These are phyloP conservation scores for Coemansia sp. DNA, from an alignment of 192 early-diverging fungal genomes.

Conservation along the genomic window DNA sequence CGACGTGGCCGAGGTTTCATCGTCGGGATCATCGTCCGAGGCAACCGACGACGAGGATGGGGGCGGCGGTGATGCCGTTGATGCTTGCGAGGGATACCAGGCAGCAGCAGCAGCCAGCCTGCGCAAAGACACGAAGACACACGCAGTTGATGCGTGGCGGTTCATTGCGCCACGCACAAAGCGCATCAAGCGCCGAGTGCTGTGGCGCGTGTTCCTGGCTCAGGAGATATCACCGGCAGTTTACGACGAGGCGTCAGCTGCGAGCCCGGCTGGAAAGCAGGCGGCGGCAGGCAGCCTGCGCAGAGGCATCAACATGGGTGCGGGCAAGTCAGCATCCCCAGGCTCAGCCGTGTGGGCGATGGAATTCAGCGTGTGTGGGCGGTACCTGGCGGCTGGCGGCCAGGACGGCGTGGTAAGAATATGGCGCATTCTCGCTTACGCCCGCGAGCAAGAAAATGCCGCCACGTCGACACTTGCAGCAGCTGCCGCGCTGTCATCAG, in stretches of 20 bases:
- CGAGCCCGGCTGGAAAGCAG: neutral
- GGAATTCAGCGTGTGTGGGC: conserved; percentile 77
- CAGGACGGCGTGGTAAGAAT: conserved; percentile 70
- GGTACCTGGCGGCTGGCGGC: conserved; percentile 79
- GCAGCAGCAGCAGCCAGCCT: conserved; percentile 19
- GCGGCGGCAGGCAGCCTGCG: conserved; percentile 14
- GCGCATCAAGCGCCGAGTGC: conserved; percentile 49
- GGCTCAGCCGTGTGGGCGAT: conserved; percentile 68
- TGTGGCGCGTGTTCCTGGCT: conserved; percentile 54
- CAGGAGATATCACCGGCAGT: conserved; percentile 43
- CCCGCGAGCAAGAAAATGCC: conserved; percentile 34
- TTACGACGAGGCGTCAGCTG: conserved; percentile 25
- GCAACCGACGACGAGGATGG: conserved; percentile 5
- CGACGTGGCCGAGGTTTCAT: neutral
- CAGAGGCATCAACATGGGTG: conserved; percentile 21
- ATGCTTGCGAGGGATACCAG: conserved; percentile 11
- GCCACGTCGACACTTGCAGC: neutral
- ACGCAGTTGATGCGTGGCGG: conserved; percentile 45
- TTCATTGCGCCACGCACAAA: conserved; percentile 47
- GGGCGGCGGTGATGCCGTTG: neutral
- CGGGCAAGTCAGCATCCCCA: conserved; percentile 15
- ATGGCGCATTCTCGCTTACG: conserved; percentile 58
- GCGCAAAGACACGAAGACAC: conserved; percentile 20
- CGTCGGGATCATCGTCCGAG: neutral
- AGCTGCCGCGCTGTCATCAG: conserved; percentile 3